Evolutionary conservation across 129 eudicot genomes (phyloP), one percentile per base, ranked within the genome.

Genomic region (Pulicaria dysenterica): DNA sequence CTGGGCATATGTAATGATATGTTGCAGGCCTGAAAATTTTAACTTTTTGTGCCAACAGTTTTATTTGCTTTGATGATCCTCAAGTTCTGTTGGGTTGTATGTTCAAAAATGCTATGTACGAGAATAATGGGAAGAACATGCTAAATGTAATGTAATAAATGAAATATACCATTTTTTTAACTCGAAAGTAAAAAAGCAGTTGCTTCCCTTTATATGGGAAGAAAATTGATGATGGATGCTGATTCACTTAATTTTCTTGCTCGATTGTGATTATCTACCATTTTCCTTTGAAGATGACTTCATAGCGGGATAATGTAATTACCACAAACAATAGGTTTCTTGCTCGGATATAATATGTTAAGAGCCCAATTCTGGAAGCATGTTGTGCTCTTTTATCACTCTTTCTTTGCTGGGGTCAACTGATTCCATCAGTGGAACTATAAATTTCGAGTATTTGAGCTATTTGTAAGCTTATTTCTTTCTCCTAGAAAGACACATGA

Each of bases 221-320:
- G 91, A 82, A 79, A 83, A 0, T 86, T 90, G 91, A 90, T 85
- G 81, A 85, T 83, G 86, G 85, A 84, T 83, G 89, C 87, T 72
- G 89, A 77, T 81, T 88, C 80, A 81, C 82, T 86, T 84, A 79
- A 79, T 79, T 84, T 85, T 73, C 83, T 81, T 83, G 93, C 87
- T 71, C 79, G 92, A 68, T 83, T 87, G 82, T 89, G 84, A 82
- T 24, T 77, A 80, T 75, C 69, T 90, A 87, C 91, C 87, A 74
- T 86, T 90, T 83, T 85, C 95, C 81, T 87, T 85, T 91, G 90
- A 80, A 24, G 38, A 37, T 36, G 15, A 59, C 5, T 38, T 59
- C 38, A 38, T 14, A 38, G 67, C 15, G 67, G 24, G 47, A 56
- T 7, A 16, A 16, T 54, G 19, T 36, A 54, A 24, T 24, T 24